Evolutionary conservation across 345 rosid genomes (phyloP).

Genomic region (Eucalyptus tenuipes): DNA sequence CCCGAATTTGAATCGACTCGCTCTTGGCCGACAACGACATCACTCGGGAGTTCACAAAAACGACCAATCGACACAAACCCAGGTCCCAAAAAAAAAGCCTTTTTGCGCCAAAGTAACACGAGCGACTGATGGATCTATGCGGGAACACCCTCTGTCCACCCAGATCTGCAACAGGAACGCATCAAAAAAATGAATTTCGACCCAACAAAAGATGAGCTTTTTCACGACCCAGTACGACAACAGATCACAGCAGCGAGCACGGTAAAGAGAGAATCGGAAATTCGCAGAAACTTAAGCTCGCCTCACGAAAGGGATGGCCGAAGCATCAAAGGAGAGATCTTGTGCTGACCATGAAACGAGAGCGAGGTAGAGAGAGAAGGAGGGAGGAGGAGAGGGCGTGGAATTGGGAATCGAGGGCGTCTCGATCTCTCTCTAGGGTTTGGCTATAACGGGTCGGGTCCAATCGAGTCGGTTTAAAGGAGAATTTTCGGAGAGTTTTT

Average conservation of each 20-base stretch:
- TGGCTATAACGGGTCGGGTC: not conserved
- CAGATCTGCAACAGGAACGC: not conserved
- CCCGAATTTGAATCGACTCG: conserved; percentile 72
- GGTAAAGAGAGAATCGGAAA: not conserved
- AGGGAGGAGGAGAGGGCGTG: accelerated
- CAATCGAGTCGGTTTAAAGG: not conserved
- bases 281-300: not conserved
- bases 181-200: not conserved
- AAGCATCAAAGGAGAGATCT: not conserved
- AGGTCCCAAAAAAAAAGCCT: not conserved
- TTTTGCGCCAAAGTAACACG: not conserved
- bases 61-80: not conserved
- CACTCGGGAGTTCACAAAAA: not conserved
- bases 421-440: not conserved
- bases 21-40: conserved; percentile 66
- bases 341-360: not conserved
- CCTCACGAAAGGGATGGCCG: not conserved
- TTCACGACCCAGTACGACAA: not conserved
- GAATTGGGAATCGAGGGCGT: not conserved
- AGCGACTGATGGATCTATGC: not conserved
- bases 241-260: not conserved
- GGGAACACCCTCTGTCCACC: not conserved
- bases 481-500: not conserved
- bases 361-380: not conserved
- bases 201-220: not conserved